Evolutionary conservation across 495 filamentous ascomycete genomes (phyloP).

Genomic region (Echria macrotheca): DNA sequence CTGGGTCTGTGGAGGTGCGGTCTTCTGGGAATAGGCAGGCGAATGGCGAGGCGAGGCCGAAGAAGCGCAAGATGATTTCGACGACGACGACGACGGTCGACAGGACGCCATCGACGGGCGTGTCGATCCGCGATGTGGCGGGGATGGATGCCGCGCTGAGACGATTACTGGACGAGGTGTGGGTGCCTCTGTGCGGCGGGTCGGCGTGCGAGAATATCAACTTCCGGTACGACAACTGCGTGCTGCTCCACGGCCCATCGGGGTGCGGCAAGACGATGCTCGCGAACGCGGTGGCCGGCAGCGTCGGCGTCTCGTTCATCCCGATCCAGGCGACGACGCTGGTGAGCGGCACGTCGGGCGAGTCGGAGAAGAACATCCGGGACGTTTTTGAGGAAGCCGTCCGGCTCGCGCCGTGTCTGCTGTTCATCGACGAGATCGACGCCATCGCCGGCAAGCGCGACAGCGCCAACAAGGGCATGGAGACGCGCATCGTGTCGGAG

Average conservation of each 20-base stretch:
- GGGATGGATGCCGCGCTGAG: slow-evolving; percentile 76
- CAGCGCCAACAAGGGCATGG: slow-evolving; percentile 94
- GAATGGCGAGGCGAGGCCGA: slow-evolving; percentile 64
- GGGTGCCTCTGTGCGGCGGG: slow-evolving; percentile 66
- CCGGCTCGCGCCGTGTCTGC: slow-evolving; percentile 78
- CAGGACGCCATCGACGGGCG: slow-evolving; percentile 65
- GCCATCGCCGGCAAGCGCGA: slow-evolving; percentile 92
- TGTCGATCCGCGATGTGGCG: slow-evolving; percentile 76
- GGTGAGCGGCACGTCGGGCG: slow-evolving; percentile 91
- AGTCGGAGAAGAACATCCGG: slow-evolving; percentile 89
- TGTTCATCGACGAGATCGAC: slow-evolving; percentile 97
- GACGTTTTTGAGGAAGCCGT: slow-evolving; percentile 90
- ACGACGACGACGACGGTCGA: slow-evolving; percentile 40
- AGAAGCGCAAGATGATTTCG: slow-evolving; percentile 52
- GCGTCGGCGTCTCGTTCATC: slow-evolving; percentile 79
- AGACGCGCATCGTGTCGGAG: slow-evolving; percentile 91
- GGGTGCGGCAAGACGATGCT: slow-evolving; percentile 96
- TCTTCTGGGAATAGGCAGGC: slow-evolving; percentile 48
- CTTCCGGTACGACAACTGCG: slow-evolving; percentile 76
- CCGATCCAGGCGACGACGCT: slow-evolving; percentile 84
- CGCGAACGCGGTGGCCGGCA: slow-evolving; percentile 82
- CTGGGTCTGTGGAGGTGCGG: too few relatives aligned
- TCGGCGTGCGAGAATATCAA: slow-evolving; percentile 51
- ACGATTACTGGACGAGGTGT: slow-evolving; percentile 72
- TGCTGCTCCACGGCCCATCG: slow-evolving; percentile 86